Percentiles rank a stretch among this genome's conserved stretches.
Conservation (phyloP, 2,329 filamentous ascomycete genomes). For the Penicillium oxalicum region DNA sequence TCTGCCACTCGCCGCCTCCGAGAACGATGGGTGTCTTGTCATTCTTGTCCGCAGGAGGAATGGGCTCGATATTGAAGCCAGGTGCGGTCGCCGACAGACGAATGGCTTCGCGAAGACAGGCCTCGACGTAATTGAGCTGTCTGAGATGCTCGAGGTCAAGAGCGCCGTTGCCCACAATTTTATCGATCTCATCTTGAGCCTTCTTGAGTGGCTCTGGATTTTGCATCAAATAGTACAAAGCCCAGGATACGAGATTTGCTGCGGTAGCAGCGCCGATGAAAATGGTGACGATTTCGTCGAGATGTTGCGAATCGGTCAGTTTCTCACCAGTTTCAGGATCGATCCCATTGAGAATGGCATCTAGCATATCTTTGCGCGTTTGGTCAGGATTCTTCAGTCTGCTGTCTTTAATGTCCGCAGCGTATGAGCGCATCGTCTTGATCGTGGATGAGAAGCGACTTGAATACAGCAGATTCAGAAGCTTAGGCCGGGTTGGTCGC, state of each 20-base stretch:
- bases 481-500: constrained; percentile 46
- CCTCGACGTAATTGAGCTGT: constrained; percentile 61
- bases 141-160: constrained; percentile 51
- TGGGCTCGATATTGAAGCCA: constrained; percentile 50
- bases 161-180: constrained; percentile 11
- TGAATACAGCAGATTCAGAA: constrained; percentile 50
- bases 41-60: constrained; percentile 40
- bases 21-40: constrained; percentile 41
- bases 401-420: constrained; percentile 49
- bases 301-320: constrained; percentile 54
- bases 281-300: constrained; percentile 63
- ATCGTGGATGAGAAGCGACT: constrained; percentile 51
- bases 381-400: constrained; percentile 50
- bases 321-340: constrained; percentile 56
- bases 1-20: constrained; percentile 55
- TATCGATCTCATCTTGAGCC: constrained; percentile 61
- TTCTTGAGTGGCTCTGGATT: constrained; percentile 54
- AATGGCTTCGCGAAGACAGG: constrained; percentile 61
- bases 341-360: constrained; percentile 51
- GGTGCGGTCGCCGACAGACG: constrained; percentile 58
- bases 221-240: constrained; percentile 58
- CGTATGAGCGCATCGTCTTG: constrained; percentile 49
- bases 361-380: constrained; percentile 49
- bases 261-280: constrained; percentile 63
- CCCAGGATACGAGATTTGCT: constrained; percentile 59